phyloP scores from a whole-genome alignment of 169 alveolate species.

The Plasmodium berghei region DNA sequence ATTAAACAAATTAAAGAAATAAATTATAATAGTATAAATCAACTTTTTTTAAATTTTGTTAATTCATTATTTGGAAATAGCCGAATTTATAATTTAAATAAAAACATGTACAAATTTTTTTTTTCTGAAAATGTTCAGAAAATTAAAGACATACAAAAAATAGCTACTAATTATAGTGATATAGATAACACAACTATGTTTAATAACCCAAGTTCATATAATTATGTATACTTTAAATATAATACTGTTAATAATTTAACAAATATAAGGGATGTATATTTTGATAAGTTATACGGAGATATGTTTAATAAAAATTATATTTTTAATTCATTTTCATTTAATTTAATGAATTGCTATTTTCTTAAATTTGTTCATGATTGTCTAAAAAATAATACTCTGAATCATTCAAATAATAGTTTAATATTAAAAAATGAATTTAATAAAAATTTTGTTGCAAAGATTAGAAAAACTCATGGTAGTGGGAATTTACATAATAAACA shows the following conservation, averaged over 20 bases:
- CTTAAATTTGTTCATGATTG: constrained; percentile 12
- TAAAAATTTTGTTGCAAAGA: no score
- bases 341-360: constrained; percentile 51
- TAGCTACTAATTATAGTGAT: neutral
- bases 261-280: constrained; percentile 12
- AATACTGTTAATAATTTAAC: constrained; percentile 43
- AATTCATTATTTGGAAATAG: constrained; percentile 30
- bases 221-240: constrained; percentile 14
- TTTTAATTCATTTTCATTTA: constrained; percentile 52
- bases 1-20: constrained; percentile 12
- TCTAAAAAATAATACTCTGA: constrained; percentile 2
- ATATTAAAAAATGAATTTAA: neutral
- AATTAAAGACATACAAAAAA: neutral
- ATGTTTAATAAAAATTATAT: constrained; percentile 31
- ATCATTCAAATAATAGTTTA: neutral
- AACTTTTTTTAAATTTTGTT: constrained; percentile 25
- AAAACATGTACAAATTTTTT: constrained; percentile 1
- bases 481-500: neutral
- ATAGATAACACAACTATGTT: neutral
- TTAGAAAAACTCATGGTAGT: neutral
- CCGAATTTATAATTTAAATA: neutral
- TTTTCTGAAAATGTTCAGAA: constrained; percentile 14
- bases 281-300: constrained; percentile 32
- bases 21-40: constrained; percentile 30
- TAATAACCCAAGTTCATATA: neutral